phyloP scores from a whole-genome alignment of 108 stramenopile genomes.

The Cyclostephanos invisitatus region DNA sequence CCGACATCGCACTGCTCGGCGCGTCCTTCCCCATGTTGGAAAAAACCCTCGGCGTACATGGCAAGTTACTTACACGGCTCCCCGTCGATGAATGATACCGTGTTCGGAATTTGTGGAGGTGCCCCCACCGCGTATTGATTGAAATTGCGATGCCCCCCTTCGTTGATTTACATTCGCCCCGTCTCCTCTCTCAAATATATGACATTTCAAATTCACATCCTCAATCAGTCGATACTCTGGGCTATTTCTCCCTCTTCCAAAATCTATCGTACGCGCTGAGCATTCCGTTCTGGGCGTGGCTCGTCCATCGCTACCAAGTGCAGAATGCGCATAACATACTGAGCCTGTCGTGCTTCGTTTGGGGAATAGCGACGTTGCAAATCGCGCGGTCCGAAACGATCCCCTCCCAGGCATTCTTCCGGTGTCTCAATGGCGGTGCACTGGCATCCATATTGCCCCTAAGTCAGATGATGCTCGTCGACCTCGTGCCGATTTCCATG shows the following conservation, averaged over 20 bases:
- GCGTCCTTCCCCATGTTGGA: slow-evolving; percentile 55
- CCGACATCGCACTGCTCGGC: slow-evolving; percentile 51
- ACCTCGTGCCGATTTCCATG: slow-evolving; percentile 32
- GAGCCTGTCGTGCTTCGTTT: slow-evolving; percentile 36
- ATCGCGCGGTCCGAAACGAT: slow-evolving; percentile 41
- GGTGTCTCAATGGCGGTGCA: slow-evolving; percentile 44
- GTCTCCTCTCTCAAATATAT: not conserved
- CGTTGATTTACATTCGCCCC: slow-evolving; percentile 35
- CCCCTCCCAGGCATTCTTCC: slow-evolving; percentile 42
- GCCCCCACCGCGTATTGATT: not conserved
- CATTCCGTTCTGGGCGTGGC: slow-evolving; percentile 56
- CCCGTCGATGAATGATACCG: no score
- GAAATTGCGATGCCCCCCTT: not conserved
- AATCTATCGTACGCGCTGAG: slow-evolving; percentile 54
- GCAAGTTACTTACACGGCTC: no score
- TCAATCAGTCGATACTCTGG: slow-evolving; percentile 5
- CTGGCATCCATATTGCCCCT: slow-evolving; percentile 58
- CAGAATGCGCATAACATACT: slow-evolving; percentile 32
- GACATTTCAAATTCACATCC: not conserved
- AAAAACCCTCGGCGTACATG: slow-evolving; percentile 30
- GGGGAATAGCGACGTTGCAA: slow-evolving; percentile 54
- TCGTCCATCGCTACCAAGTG: slow-evolving; percentile 42
- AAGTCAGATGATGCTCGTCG: slow-evolving; percentile 55
- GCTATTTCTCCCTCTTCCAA: slow-evolving; percentile 55
- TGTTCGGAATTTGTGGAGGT: no score